These are phyloP conservation scores for Orbilia javanica DNA, from an alignment of 2,329 filamentous ascomycete genomes.

Conservation along the genomic window DNA sequence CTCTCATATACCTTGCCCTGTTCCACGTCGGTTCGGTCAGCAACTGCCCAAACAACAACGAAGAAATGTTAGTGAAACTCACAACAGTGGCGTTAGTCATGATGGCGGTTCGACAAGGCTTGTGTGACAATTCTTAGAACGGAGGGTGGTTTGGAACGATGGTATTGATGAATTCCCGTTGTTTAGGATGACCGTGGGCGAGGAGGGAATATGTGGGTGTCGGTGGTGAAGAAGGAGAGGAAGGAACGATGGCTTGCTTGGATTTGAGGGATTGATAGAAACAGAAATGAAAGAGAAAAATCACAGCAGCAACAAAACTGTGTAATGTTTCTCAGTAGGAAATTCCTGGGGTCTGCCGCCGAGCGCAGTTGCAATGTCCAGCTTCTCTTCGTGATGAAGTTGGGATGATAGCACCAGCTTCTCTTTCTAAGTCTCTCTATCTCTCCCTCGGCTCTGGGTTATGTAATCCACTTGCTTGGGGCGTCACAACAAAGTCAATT, in stretches of 20 bases:
- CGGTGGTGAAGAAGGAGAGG: not conserved
- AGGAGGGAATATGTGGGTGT: not conserved
- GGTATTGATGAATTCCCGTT: not conserved
- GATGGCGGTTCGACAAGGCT: not conserved
- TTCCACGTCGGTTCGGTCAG: conserved; percentile 36
- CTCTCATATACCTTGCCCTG: conserved; percentile 82
- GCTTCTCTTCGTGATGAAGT: not conserved
- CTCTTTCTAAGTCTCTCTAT: not conserved
- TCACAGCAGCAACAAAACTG: not conserved
- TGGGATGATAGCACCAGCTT: not conserved
- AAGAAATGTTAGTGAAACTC: conserved; percentile 24
- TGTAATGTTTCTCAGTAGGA: not conserved
- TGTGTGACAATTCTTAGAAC: conserved; percentile 18
- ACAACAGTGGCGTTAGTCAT: conserved; percentile 49
- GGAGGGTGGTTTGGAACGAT: not conserved
- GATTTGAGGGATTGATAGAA: not conserved
- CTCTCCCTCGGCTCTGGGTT: not conserved
- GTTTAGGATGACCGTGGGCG: not conserved
- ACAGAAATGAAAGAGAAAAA: not conserved
- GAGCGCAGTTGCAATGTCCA: not conserved
- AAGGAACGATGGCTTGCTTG: not conserved
- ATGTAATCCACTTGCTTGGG: conserved; percentile 7
- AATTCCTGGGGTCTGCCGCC: not conserved
- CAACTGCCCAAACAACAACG: not conserved
- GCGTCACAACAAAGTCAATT: conserved; percentile 6